A percentile compares a stretch with the other conserved stretches of the same genome.
These are phyloP conservation scores for Talaromyces sp. DNA, from an alignment of 2,329 filamentous ascomycete genomes.

Conservation along the genomic window DNA sequence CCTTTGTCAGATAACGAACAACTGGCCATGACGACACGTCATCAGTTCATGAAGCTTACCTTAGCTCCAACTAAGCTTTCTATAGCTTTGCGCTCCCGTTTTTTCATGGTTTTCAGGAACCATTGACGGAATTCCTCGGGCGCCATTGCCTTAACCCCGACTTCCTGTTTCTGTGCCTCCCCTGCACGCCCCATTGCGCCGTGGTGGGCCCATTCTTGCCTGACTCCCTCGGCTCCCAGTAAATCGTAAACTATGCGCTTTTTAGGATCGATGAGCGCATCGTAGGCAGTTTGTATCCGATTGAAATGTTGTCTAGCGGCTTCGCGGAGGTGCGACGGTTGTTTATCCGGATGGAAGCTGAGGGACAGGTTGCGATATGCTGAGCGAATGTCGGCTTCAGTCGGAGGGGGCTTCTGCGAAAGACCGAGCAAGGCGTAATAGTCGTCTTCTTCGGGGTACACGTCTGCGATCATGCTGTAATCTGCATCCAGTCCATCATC, in stretches of 20 bases:
- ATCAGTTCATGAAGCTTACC: slow-evolving; percentile 29
- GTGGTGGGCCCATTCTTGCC: slow-evolving; percentile 37
- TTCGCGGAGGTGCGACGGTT: slow-evolving; percentile 41
- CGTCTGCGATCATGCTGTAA: slow-evolving; percentile 27
- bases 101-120: slow-evolving; percentile 46
- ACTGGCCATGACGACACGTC: neutral
- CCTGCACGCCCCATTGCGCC: slow-evolving; percentile 38
- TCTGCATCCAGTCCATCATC: slow-evolving; percentile 29
- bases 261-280: slow-evolving; percentile 43
- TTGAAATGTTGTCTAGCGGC: slow-evolving; percentile 43
- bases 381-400: slow-evolving; percentile 45
- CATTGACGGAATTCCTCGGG: slow-evolving; percentile 44
- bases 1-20: neutral
- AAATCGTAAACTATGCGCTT: slow-evolving; percentile 49
- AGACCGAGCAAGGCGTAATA: slow-evolving; percentile 48
- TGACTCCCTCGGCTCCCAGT: slow-evolving; percentile 45
- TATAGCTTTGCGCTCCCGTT: slow-evolving; percentile 39
- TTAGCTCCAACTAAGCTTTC: slow-evolving; percentile 40
- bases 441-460: slow-evolving; percentile 40
- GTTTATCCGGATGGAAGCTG: slow-evolving; percentile 51
- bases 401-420: slow-evolving; percentile 42
- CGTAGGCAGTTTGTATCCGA: slow-evolving; percentile 45
- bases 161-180: slow-evolving; percentile 31
- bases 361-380: slow-evolving; percentile 48
- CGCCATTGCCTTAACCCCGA: slow-evolving; percentile 43